Evolutionary conservation across 208 protist species (phyloP).

Genomic region (Entamoeba nuttalli): DNA sequence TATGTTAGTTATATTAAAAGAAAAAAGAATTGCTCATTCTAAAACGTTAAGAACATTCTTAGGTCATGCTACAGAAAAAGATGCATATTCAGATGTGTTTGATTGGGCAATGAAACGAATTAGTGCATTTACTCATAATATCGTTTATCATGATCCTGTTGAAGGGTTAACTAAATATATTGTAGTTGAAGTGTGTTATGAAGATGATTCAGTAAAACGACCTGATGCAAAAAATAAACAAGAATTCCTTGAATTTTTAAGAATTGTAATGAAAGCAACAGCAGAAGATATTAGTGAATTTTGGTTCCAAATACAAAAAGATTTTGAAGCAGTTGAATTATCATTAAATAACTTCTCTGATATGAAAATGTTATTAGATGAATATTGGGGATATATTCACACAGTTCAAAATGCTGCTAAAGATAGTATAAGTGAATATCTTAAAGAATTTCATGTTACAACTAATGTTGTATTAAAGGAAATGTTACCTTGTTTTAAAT

Average conservation of each 20-base stretch:
- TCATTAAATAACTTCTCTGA: not conserved
- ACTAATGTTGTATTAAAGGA: not conserved
- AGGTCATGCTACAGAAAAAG: not conserved
- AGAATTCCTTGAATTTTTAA: not conserved
- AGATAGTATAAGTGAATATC: not conserved
- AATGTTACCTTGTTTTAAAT: not conserved
- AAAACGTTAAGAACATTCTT: not conserved
- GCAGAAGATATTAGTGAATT: not conserved
- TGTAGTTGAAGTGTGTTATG: not conserved
- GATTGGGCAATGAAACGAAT: not conserved
- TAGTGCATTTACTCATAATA: not conserved
- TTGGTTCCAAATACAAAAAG: not conserved
- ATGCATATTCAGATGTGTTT: not conserved
- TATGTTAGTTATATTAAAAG: not conserved
- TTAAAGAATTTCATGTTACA: not conserved
- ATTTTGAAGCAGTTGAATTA: not conserved
- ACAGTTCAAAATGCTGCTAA: not conserved
- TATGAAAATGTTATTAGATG: not conserved
- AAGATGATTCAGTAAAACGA: not conserved
- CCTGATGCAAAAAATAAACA: not conserved
- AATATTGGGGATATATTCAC: not conserved
- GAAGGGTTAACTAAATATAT: not conserved
- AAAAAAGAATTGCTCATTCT: not conserved
- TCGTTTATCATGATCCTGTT: not conserved
- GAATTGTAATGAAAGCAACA: not conserved